Base-by-base conservation (phyloP, 805 yeast genomes). In the Schwanniomyces sp. region DNA sequence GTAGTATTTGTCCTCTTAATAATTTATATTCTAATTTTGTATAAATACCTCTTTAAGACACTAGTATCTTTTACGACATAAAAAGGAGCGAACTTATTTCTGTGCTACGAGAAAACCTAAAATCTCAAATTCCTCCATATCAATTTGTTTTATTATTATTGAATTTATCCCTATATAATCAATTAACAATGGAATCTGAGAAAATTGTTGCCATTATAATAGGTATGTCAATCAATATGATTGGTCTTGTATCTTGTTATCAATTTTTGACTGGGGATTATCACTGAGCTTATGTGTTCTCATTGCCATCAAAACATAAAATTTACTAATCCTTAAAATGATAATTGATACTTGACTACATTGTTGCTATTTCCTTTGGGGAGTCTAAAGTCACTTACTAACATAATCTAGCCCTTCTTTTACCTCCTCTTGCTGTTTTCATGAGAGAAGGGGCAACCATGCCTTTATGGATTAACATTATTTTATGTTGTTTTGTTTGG, bases 371-470 rank as follows among this genome's bases (percentile, higher is more conserved):
- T 4, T 29, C 14, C 34, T 4, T 4, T 29, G 34, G 6, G 3
- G 14, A 11, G 34, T 29, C 6, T 29, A 29, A n/a, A 29, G 16
- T 10, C 21, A n/a, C 14, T 27, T 44, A 55, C 61, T 56, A 57
- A 59, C 59, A 30, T 45, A 50, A 44, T 14, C 40, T 51, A 74
- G 86, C 91, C 45, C 41, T 86, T 43, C 66, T 86, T 52, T 66
- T 86, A 55, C 94, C 94, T 43, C 91, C 91, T 44, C 75, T 86
- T 56, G 88, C 91, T 30, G 94, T 86, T 52, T 85, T 81, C 67
- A 67, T 86, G 76, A 79, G 76, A 53, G 78, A 76, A 57, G 94
- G 92, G 52, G 75, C 81, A 55, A 81, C 87, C 54, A 71, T 76
- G 44, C 86, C 78, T 44, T 80, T 86, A 60, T 69, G 85, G 66